Conservation (phyloP, 2,329 filamentous ascomycete genomes). For the Colletotrichum brevisporum region DNA sequence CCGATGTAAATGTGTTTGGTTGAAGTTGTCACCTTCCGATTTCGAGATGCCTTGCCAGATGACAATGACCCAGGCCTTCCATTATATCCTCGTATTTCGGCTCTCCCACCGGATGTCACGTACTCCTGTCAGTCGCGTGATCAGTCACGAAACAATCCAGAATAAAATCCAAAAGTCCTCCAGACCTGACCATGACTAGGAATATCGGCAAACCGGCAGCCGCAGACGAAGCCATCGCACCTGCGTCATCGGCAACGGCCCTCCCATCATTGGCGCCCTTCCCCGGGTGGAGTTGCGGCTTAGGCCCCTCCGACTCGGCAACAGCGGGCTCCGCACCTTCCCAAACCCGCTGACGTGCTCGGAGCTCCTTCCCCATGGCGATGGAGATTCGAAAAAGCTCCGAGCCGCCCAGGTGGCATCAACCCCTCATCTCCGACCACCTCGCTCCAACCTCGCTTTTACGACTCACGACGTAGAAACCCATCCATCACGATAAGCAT, state of each 20-base stretch:
- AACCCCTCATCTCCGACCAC: constrained; percentile 34
- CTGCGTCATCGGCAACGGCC: constrained; percentile 18
- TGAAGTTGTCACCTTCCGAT: constrained; percentile 4
- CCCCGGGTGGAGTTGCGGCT: no score
- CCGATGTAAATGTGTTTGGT: constrained; percentile 5
- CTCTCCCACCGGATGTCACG: neutral
- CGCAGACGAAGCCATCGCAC: neutral
- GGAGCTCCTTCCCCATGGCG: constrained; percentile 17
- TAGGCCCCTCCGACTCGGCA: constrained; percentile 16
- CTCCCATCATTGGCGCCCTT: neutral
- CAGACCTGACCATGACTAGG: neutral
- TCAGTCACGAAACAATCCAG: neutral
- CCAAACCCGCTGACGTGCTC: constrained; percentile 26
- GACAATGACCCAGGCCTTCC: neutral
- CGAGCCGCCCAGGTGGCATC: constrained; percentile 15
- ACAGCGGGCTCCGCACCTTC: constrained; percentile 13
- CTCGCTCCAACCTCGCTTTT: constrained; percentile 9
- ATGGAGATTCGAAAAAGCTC: constrained; percentile 29
- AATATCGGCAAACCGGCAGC: neutral
- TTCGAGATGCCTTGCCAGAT: neutral
- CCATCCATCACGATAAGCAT: neutral
- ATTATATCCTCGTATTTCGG: constrained; percentile 17
- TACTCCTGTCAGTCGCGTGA: neutral
- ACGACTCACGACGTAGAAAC: neutral
- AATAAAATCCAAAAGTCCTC: neutral